Conservation (phyloP, 257 asterid genomes). For the Solanum gandarillasii region DNA sequence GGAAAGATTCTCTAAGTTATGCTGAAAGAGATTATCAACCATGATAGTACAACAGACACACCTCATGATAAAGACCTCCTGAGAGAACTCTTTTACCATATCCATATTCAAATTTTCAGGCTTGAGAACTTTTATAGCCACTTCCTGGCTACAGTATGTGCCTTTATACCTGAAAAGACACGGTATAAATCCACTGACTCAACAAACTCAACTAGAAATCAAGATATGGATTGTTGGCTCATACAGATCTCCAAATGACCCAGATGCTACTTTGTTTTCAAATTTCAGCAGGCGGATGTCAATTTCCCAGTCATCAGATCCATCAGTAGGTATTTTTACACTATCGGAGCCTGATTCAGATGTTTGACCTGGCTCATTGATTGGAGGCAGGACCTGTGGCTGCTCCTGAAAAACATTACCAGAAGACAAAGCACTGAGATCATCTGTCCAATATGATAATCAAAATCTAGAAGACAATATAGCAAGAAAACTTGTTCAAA, state of each 20-base stretch:
- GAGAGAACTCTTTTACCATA: conserved; percentile 34
- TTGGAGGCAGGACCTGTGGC: neutral
- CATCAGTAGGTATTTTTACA: conserved; percentile 35
- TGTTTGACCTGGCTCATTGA: conserved; percentile 1
- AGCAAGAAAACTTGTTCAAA: neutral
- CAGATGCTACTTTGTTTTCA: conserved; percentile 30
- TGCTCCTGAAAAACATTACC: conserved; percentile 17
- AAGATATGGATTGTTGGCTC: neutral
- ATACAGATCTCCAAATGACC: conserved; percentile 37
- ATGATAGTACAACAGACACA: conserved; percentile 7
- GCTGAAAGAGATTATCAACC: neutral
- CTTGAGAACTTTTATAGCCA: conserved; percentile 41
- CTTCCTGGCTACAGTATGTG: conserved; percentile 42
- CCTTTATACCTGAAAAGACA: conserved; percentile 29
- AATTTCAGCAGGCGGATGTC: conserved; percentile 24
- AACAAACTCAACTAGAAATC: neutral
- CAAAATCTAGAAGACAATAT: neutral
- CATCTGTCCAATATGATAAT: neutral
- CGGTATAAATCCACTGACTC: neutral
- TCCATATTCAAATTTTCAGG: conserved; percentile 28
- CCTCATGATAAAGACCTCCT: conserved; percentile 44
- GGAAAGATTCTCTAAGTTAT: neutral
- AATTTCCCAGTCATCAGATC: conserved; percentile 41
- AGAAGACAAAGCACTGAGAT: neutral
- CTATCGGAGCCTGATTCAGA: conserved; percentile 10